Base-by-base conservation (phyloP, 805 yeast genomes). In the Pichia californica region DNA sequence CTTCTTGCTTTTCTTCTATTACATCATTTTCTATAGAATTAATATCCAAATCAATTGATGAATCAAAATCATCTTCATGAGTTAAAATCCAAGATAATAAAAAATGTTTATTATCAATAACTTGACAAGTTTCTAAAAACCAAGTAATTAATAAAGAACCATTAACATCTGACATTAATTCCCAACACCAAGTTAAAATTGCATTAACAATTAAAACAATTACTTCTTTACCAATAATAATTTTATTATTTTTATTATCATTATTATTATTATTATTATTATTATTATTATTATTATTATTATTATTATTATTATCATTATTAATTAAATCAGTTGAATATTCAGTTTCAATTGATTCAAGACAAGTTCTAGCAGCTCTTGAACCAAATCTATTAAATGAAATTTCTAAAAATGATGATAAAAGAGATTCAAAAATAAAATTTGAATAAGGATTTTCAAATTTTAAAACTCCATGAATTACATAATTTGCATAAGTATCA, bases 401-500 rank as follows among this genome's bases (percentile, higher is more conserved):
- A 51, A 93, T 82, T 40, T 79, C 80, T 72, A 86, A 68, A 55
- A 93, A 88, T 51, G 83, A 77, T 35, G 85, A 76, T 47, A 88
- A 65, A 50, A 89, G 79, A 13, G 87, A 75, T 62, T 89, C 96
- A 61, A 86, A 83, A 33, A 93, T 84, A 57, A 91, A 91, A 57
- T 86, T 88, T 58, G 85, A 86, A 74, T 81, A 88, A 0, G 96
- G 96, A 19, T 37, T 26, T 0, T 91, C 93, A 67, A 89, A 91
- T 58, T 86, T 86, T 52, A 89, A 73, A 55, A 96, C 93, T 44
- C 97, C 87, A 65, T 93, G 99, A 43, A 93, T 77, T 15, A 89
- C 97, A 61, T 93, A 93, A 62, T 93, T 93, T 48, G 98, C 99
- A 69, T 85, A 93, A 60, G 93, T 98, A 59, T 93, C 99, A 57